phyloP scores from a whole-genome alignment of 2,329 filamentous ascomycete genomes.

The Aspergillus versicolor region DNA sequence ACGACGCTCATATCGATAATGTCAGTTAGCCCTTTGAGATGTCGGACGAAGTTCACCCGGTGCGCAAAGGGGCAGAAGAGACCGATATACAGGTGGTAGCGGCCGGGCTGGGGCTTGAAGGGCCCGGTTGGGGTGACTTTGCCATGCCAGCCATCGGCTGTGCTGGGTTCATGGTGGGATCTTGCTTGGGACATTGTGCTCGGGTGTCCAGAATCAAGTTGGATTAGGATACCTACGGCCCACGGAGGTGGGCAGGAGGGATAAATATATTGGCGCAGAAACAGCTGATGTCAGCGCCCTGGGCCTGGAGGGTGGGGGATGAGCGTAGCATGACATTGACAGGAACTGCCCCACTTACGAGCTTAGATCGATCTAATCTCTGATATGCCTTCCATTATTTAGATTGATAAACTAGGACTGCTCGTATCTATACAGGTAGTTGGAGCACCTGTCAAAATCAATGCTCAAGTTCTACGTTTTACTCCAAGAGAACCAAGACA shows the following conservation, averaged over 20 bases:
- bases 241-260: no score
- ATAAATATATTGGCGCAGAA: no score
- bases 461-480: neutral
- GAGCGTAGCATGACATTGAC: neutral
- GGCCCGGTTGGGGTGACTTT: slow-evolving; percentile 46
- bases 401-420: no score
- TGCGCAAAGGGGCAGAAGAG: slow-evolving; percentile 68
- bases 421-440: no score
- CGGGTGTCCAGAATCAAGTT: no score
- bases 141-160: slow-evolving; percentile 49
- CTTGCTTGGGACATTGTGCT: no score
- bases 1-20: slow-evolving; percentile 59
- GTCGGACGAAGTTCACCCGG: slow-evolving; percentile 56
- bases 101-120: slow-evolving; percentile 51
- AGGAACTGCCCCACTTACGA: neutral
- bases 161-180: slow-evolving; percentile 19
- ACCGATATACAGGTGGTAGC: slow-evolving; percentile 58
- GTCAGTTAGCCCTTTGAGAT: slow-evolving; percentile 57
- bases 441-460: neutral
- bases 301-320: no score
- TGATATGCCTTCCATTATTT: no score
- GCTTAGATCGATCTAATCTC: neutral
- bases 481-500: neutral
- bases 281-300: no score
- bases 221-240: no score